Conservation (phyloP, 495 filamentous ascomycete genomes). For the Haplographium delicatum region DNA sequence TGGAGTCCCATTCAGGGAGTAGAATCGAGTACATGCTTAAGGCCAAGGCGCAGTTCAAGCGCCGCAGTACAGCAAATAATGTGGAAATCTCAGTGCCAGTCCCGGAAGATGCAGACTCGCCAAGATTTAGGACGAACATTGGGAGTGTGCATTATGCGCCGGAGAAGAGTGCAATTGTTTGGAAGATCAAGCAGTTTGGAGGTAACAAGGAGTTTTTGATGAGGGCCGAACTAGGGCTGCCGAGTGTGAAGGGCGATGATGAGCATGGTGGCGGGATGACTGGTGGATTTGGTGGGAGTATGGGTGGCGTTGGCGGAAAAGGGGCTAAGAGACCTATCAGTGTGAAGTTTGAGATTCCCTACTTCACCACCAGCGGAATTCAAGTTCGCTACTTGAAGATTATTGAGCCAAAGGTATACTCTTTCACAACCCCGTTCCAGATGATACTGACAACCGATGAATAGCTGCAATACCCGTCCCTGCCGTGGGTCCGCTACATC, state of each 20-base stretch:
- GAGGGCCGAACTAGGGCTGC: constrained; percentile 94
- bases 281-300: constrained; percentile 91
- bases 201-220: constrained; percentile 98
- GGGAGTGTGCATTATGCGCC: constrained; percentile 98
- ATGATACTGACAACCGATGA: constrained; percentile 21
- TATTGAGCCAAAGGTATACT: constrained; percentile 93
- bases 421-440: neutral
- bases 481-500: constrained; percentile 98
- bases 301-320: constrained; percentile 78
- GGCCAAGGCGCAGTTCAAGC: constrained; percentile 97
- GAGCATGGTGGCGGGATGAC: constrained; percentile 96
- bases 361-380: constrained; percentile 98
- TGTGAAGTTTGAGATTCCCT: constrained; percentile 99
- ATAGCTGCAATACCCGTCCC: constrained; percentile 46
- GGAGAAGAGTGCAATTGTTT: constrained; percentile 95
- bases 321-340: constrained; percentile 89
- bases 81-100: constrained; percentile 97
- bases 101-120: constrained; percentile 94
- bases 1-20: constrained; percentile 89
- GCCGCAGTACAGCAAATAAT: constrained; percentile 95
- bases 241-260: constrained; percentile 93
- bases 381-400: constrained; percentile 99
- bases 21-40: constrained; percentile 99
- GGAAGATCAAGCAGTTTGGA: constrained; percentile 99
- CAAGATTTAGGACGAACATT: constrained; percentile 95